Percentiles rank a stretch among this genome's conserved stretches.
Evolutionary conservation across 805 yeast species (phyloP).

Genomic region (Brettanomyces bruxellensis): DNA sequence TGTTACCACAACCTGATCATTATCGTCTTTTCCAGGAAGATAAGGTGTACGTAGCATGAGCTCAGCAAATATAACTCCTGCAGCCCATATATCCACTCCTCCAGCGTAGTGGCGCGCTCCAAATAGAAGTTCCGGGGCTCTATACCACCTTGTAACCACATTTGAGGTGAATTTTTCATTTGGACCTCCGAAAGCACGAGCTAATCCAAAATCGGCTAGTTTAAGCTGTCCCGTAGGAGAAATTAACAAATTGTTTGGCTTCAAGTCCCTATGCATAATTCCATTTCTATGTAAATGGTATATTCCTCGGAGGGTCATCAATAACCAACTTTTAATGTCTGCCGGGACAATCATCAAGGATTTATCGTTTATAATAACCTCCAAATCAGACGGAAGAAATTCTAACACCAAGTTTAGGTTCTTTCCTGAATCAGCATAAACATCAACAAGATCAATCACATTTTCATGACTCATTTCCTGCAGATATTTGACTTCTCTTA

Average conservation of each 20-base stretch:
- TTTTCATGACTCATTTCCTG: constrained; percentile 75
- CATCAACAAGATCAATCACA: constrained; percentile 83
- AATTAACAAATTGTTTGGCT: constrained; percentile 82
- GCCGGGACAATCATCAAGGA: constrained; percentile 69
- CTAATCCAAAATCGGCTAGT: constrained; percentile 96
- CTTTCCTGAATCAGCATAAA: constrained; percentile 55
- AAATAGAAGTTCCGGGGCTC: constrained; percentile 89
- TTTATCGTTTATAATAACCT: constrained; percentile 77
- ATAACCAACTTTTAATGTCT: constrained; percentile 86
- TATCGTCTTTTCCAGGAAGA: constrained; percentile 84
- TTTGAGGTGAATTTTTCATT: constrained; percentile 77
- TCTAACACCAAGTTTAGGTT: constrained; percentile 84
- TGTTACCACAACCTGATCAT: constrained; percentile 87
- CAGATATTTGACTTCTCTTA: constrained; percentile 82
- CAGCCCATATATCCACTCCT: constrained; percentile 93
- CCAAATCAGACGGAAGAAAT: constrained; percentile 86
- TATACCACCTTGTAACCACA: constrained; percentile 96
- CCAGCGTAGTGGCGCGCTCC: constrained; percentile 86
- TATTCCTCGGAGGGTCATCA: constrained; percentile 90
- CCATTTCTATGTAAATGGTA: constrained; percentile 93
- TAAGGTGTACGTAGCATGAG: constrained; percentile 92
- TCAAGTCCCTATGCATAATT: constrained; percentile 85
- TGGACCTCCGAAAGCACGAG: constrained; percentile 73
- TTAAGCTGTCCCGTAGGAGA: constrained; percentile 85
- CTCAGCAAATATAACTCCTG: constrained; percentile 94